Conservation (phyloP, 108 stramenopile genomes). For the Conticribra guillardii region DNA sequence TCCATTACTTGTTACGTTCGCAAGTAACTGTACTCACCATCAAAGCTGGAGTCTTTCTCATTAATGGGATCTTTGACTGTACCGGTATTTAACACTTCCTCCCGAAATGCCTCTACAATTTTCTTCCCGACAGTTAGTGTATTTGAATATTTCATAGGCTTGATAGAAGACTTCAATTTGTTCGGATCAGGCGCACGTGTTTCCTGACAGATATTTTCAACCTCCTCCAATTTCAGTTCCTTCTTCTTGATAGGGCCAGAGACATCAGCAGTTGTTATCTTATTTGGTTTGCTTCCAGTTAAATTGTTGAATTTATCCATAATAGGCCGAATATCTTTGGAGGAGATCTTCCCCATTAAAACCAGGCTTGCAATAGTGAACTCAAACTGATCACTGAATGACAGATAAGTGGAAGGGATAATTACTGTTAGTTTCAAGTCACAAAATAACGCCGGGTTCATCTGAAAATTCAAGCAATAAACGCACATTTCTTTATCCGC, state of each 20-base stretch:
- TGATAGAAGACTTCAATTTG: not conserved
- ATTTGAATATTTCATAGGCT: no score
- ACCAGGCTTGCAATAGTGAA: slow-evolving; percentile 61
- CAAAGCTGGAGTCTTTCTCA: no score
- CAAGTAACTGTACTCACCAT: no score
- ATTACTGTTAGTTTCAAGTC: no score
- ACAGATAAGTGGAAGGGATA: no score
- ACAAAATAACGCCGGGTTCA: not conserved
- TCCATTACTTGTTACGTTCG: no score
- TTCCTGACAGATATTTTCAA: not conserved
- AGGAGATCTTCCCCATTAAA: slow-evolving; percentile 47
- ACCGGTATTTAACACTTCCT: slow-evolving; percentile 14
- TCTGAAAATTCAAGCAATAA: not conserved
- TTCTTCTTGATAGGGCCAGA: slow-evolving; percentile 26
- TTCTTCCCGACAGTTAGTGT: slow-evolving; percentile 16
- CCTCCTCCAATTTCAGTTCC: not conserved
- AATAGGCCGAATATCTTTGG: slow-evolving; percentile 52
- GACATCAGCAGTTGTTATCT: slow-evolving; percentile 28
- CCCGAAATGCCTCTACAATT: slow-evolving; percentile 18
- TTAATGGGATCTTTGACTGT: no score
- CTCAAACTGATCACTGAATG: slow-evolving; percentile 54
- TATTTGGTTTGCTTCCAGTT: slow-evolving; percentile 39
- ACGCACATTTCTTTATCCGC: slow-evolving; percentile 23
- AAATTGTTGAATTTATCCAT: slow-evolving; percentile 61
- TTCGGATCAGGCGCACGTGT: not conserved